These are phyloP conservation scores for Gynochthodes officinalis DNA, from an alignment of 257 asterid genomes.

Conservation along the genomic window DNA sequence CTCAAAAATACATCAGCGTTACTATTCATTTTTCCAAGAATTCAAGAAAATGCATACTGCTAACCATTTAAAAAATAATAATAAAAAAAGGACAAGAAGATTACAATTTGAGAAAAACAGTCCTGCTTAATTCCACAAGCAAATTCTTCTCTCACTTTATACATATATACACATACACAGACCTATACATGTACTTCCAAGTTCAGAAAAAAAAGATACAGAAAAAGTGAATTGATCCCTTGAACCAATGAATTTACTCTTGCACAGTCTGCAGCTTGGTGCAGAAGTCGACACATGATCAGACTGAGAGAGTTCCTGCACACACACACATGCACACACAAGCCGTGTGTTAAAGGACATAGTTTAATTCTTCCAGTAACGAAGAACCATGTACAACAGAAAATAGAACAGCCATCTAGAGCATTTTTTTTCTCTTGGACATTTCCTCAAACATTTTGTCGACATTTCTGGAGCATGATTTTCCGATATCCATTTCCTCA, in stretches of 20 bases:
- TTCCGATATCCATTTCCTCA: too few species aligned
- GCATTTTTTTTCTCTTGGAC: too few species aligned
- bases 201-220: not conserved
- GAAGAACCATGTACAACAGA: slow-evolving; percentile 2
- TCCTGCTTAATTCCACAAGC: too few species aligned
- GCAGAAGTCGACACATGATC: slow-evolving; percentile 10
- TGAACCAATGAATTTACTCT: not conserved
- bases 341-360: slow-evolving; percentile 4
- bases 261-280: slow-evolving; percentile 5
- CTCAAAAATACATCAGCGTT: not conserved
- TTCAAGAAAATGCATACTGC: too few species aligned
- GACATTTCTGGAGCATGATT: too few species aligned
- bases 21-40: too few species aligned
- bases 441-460: too few species aligned
- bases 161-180: too few species aligned
- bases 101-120: too few species aligned
- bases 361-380: not conserved
- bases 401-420: not conserved
- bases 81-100: too few species aligned
- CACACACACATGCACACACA: not conserved
- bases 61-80: too few species aligned
- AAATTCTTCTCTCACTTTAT: not conserved
- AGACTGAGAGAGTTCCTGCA: not conserved
- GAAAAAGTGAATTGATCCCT: not conserved
- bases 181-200: not conserved